Evolutionary conservation across 805 yeast genomes (phyloP), one percentile per base, ranked within the genome.

Genomic region (Brettanomyces nanus): DNA sequence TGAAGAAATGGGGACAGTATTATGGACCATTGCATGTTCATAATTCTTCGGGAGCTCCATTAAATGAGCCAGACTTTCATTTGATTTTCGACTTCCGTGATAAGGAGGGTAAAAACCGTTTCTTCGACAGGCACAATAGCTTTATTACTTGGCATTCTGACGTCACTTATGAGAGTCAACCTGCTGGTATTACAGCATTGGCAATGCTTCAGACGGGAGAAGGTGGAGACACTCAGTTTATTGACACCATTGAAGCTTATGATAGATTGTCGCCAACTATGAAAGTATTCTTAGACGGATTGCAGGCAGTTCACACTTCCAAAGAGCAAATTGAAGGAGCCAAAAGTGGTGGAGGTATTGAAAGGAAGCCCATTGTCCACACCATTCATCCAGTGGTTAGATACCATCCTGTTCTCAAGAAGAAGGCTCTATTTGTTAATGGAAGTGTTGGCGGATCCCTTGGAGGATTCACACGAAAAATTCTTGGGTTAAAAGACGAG

Each of bases 181-280:
- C 87, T 4, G 82, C 89, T 9, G 82, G 80, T 9, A 63, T 72
- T 40, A 82, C 94, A 0, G 71, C 79, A 43, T 77, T 83, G 51
- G 67, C 75, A 14, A 75, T 79, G 39, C 62, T 81, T 35, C 83
- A 80, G 31, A 46, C 51, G 14, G 46, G 46, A 23, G 45, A 76
- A 27, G 90, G 90, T 38, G 92, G 92, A 43, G 92, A 83, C 56
- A 83, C 92, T n/a, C 62, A 80, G 33, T 83, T 80, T 52, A 71
- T 84, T n/a, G 85, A 80, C 52, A 66, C 77, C 19, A 65, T 67
- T 28, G 87, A 80, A 54, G 85, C 86, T 9, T 83, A 78, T 58
- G 72, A 77, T 42, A 64, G 90, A 50, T 65, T 83, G 36, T 81
- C 89, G 1, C 82, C 84, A 21, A 71, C 65, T 27, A 73, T 81